Evolutionary conservation across 352 stramenopile species (phyloP).

Genomic region (Phytophthora ohioensis): DNA sequence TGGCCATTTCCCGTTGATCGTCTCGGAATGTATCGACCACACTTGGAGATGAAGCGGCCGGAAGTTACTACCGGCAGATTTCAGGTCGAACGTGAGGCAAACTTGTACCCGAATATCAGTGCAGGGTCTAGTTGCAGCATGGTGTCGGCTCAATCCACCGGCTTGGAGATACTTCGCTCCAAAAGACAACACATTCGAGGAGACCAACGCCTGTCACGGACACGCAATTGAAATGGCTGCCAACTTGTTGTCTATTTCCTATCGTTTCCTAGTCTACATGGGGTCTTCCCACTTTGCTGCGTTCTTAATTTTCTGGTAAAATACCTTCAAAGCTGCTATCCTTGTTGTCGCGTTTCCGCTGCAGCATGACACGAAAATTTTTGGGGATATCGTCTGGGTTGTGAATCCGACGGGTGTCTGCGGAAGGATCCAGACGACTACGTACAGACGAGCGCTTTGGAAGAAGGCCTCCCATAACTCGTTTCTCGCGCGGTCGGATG

Average conservation of each 20-base stretch:
- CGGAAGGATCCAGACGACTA: conserved; percentile 66
- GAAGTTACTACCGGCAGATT: too few species aligned
- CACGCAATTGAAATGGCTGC: too few species aligned
- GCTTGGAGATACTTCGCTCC: too few species aligned
- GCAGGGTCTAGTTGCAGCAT: too few species aligned
- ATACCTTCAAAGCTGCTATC: conserved; percentile 44
- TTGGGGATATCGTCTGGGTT: conserved; percentile 79
- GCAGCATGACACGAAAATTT: conserved; percentile 67
- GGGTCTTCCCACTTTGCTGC: background rate
- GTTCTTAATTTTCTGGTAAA: conserved; percentile 36
- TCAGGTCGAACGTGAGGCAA: too few species aligned
- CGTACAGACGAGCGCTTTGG: conserved; percentile 74
- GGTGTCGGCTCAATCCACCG: too few species aligned
- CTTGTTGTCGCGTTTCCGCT: conserved; percentile 57
- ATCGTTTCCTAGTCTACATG: background rate
- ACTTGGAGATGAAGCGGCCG: too few species aligned
- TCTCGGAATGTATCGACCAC: too few species aligned
- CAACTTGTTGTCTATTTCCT: background rate
- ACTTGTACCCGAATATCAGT: too few species aligned
- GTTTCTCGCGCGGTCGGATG: conserved; percentile 64
- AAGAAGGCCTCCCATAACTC: conserved; percentile 69
- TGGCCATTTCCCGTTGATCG: background rate
- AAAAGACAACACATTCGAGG: too few species aligned
- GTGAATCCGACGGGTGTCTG: conserved; percentile 77
- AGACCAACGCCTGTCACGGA: too few species aligned